These are phyloP conservation scores for Hypoxylon sp. DNA, from an alignment of 2,329 filamentous ascomycete species.

Conservation along the genomic window DNA sequence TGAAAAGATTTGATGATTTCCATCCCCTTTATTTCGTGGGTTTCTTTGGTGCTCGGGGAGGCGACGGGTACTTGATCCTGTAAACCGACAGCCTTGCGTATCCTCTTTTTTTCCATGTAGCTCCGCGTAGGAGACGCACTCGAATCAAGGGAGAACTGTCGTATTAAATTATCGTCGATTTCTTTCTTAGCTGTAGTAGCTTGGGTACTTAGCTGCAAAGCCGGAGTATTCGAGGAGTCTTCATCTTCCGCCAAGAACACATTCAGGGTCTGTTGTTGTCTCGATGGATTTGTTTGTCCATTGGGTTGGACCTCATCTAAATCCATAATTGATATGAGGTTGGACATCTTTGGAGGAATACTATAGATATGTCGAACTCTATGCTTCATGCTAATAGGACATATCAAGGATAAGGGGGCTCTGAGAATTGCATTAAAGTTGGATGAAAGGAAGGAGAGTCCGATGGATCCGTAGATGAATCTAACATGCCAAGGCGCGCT, in stretches of 20 bases:
- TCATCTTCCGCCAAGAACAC: background rate
- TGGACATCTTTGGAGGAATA: background rate
- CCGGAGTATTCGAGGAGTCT: background rate
- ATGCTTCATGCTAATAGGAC: background rate
- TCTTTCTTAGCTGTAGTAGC: background rate
- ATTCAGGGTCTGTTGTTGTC: background rate
- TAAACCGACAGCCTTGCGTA: background rate
- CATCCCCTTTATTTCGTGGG: background rate
- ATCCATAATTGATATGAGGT: background rate
- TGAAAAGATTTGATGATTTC: background rate
- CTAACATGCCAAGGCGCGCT: background rate
- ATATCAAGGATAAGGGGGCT: background rate
- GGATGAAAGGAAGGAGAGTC: background rate
- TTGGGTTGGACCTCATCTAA: background rate
- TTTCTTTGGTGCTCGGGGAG: background rate
- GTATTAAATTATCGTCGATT: background rate
- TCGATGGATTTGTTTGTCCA: background rate
- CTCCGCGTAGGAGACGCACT: background rate
- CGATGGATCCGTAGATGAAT: background rate
- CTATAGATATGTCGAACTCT: background rate
- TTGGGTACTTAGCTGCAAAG: background rate
- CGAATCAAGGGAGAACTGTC: background rate
- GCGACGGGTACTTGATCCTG: background rate
- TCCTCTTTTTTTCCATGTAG: background rate
- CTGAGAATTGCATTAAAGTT: background rate